These are phyloP conservation scores for Polyplosphaeria fusca DNA, from an alignment of 495 filamentous ascomycete genomes.

Conservation along the genomic window DNA sequence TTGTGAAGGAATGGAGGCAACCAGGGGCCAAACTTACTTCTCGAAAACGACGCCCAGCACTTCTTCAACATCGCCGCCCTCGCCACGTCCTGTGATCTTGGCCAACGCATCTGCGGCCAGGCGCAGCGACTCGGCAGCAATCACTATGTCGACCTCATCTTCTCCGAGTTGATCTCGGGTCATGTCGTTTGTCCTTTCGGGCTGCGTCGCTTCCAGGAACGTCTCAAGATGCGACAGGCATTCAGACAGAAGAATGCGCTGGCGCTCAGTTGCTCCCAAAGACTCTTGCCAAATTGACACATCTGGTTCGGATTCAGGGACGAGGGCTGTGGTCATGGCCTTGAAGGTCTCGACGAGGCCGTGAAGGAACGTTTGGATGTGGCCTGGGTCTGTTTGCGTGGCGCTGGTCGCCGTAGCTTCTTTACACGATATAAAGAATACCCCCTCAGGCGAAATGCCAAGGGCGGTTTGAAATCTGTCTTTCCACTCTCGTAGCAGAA, in stretches of 20 bases:
- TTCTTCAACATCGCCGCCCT: conserved; percentile 90
- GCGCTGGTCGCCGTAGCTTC: conserved; percentile 23
- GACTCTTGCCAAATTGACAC: conserved; percentile 72
- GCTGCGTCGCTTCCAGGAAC: conserved; percentile 52
- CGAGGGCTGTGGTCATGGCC: conserved; percentile 62
- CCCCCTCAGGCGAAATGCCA: conserved; percentile 43
- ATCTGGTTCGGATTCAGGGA: conserved; percentile 41
- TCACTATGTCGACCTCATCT: conserved; percentile 71
- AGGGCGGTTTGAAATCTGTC: conserved; percentile 31
- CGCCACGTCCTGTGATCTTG: conserved; percentile 82
- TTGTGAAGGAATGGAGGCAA: not conserved
- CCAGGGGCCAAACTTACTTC: conserved; percentile 57
- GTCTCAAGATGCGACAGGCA: conserved; percentile 66
- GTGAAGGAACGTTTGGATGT: conserved; percentile 65
- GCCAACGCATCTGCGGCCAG: conserved; percentile 76
- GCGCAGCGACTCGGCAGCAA: conserved; percentile 87
- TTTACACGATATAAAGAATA: conserved; percentile 71
- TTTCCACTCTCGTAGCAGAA: conserved; percentile 23
- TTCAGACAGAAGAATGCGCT: conserved; percentile 71
- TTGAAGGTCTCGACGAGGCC: conserved; percentile 66
- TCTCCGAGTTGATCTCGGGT: conserved; percentile 36
- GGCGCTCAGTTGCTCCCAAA: conserved; percentile 84
- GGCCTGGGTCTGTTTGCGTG: conserved; percentile 52
- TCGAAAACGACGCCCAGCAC: conserved; percentile 97
- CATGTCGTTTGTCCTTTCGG: no score